These are phyloP conservation scores for Dalbergia oliveri DNA, from an alignment of 306 rosid species.

Conservation along the genomic window DNA sequence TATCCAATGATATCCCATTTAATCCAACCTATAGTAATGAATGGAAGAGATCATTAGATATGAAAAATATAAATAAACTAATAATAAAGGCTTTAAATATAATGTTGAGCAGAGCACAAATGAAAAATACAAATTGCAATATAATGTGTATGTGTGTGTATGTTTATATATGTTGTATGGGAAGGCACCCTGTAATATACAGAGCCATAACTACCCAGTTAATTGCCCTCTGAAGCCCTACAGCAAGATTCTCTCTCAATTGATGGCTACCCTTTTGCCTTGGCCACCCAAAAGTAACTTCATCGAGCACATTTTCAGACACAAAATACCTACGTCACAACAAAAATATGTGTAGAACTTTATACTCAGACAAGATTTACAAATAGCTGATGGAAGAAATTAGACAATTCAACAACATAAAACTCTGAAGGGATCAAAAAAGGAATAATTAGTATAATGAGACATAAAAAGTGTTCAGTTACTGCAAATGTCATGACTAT, in stretches of 20 bases:
- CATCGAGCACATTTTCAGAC: constrained; percentile 88
- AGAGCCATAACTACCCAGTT: constrained; percentile 74
- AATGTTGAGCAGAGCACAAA: constrained; percentile 32
- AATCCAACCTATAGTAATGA: constrained; percentile 75
- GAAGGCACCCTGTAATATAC: constrained; percentile 23
- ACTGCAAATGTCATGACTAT: neutral
- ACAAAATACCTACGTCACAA: constrained; percentile 78
- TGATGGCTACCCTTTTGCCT: constrained; percentile 72
- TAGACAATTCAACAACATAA: constrained; percentile 18
- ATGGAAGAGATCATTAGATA: constrained; percentile 22
- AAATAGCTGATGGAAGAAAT: constrained; percentile 30
- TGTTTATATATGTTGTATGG: constrained; percentile 18
- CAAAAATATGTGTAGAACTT: constrained; percentile 31
- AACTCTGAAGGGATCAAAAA: neutral
- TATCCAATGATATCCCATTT: constrained; percentile 84
- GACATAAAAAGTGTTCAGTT: constrained; percentile 10
- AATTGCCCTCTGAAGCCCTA: constrained; percentile 88
- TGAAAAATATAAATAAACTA: constrained; percentile 17
- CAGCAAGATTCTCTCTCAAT: constrained; percentile 78
- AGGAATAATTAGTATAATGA: constrained; percentile 10
- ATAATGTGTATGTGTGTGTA: neutral
- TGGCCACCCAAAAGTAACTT: constrained; percentile 99
- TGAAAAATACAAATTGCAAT: constrained; percentile 15
- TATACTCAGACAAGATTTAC: constrained; percentile 14
- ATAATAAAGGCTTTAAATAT: constrained; percentile 11